These are phyloP conservation scores for Saccharomycopsis fibuligera DNA, from an alignment of 805 yeast genomes.

Conservation along the genomic window DNA sequence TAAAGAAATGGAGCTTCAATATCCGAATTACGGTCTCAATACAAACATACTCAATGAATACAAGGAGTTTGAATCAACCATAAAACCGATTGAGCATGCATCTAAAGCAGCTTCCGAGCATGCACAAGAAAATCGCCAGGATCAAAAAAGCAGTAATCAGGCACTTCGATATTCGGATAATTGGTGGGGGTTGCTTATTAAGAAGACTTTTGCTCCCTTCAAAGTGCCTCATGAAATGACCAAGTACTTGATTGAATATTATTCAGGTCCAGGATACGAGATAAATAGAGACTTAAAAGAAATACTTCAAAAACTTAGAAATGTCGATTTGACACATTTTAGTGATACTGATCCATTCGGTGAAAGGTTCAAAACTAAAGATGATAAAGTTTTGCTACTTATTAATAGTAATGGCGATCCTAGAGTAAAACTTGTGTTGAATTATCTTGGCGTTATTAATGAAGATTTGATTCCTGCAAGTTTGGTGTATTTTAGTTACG, in stretches of 20 bases:
- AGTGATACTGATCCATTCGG: background rate
- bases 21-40: slow-evolving; percentile 60
- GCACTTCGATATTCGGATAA: slow-evolving; percentile 24
- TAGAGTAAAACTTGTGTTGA: slow-evolving; percentile 38
- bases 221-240: slow-evolving; percentile 34
- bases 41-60: slow-evolving; percentile 27
- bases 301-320: slow-evolving; percentile 31
- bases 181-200: slow-evolving; percentile 59
- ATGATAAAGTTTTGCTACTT: slow-evolving; percentile 33
- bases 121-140: too few species aligned
- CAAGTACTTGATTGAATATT: slow-evolving; percentile 39
- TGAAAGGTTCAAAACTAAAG: slow-evolving; percentile 17
- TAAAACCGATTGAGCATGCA: slow-evolving; percentile 22
- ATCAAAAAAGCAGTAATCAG: slow-evolving; percentile 1
- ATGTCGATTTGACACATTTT: background rate
- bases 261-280: slow-evolving; percentile 48
- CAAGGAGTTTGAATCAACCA: slow-evolving; percentile 2
- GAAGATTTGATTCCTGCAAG: slow-evolving; percentile 31
- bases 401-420: slow-evolving; percentile 61
- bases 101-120: too few species aligned
- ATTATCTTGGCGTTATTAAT: slow-evolving; percentile 38
- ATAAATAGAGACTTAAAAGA: slow-evolving; percentile 49
- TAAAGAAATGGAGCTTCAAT: slow-evolving; percentile 31
- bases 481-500: slow-evolving; percentile 48
- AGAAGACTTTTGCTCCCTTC: slow-evolving; percentile 35